Evolutionary conservation across 805 yeast genomes (phyloP).

Genomic region (Metschnikowia santaceciliae): DNA sequence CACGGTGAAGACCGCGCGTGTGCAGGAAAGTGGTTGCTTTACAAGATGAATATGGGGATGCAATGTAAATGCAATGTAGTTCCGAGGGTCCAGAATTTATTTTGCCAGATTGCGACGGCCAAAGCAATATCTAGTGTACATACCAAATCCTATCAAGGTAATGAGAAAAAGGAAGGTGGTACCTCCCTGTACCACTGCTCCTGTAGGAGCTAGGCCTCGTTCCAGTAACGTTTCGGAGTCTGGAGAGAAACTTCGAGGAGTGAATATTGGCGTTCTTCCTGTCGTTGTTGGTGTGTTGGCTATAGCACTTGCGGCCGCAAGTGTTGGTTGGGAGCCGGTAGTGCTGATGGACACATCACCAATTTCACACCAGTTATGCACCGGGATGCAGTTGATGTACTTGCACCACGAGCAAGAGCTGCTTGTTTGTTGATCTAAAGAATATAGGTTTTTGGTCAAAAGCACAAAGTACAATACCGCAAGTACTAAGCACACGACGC

Average conservation of each 20-base stretch:
- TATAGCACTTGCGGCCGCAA: slow-evolving; percentile 3
- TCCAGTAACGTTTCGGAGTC: not conserved
- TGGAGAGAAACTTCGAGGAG: not conserved
- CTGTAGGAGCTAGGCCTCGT: not conserved
- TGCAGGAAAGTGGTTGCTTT: not conserved
- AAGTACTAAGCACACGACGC: slow-evolving; percentile 44
- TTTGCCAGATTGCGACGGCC: not conserved
- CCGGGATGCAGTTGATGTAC: slow-evolving; percentile 66
- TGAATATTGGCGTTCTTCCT: not conserved
- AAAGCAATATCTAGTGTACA: not conserved
- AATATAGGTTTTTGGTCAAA: slow-evolving; percentile 46
- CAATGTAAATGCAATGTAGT: too few relatives aligned
- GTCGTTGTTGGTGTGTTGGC: slow-evolving; percentile 6
- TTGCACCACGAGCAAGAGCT: slow-evolving; percentile 67
- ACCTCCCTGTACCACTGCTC: not conserved
- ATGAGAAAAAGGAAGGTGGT: not conserved
- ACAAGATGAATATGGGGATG: not conserved
- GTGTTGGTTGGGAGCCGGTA: slow-evolving; percentile 7
- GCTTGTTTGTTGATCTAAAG: slow-evolving; percentile 40
- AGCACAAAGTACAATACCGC: slow-evolving; percentile 48
- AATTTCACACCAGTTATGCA: slow-evolving; percentile 63
- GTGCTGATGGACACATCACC: slow-evolving; percentile 35
- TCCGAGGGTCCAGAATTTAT: not conserved
- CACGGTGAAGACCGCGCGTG: not conserved
- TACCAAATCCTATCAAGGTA: not conserved